Evolutionary conservation across 805 yeast species (phyloP), one percentile per base, ranked within the genome.

Genomic region (Candida tammaniensis): DNA sequence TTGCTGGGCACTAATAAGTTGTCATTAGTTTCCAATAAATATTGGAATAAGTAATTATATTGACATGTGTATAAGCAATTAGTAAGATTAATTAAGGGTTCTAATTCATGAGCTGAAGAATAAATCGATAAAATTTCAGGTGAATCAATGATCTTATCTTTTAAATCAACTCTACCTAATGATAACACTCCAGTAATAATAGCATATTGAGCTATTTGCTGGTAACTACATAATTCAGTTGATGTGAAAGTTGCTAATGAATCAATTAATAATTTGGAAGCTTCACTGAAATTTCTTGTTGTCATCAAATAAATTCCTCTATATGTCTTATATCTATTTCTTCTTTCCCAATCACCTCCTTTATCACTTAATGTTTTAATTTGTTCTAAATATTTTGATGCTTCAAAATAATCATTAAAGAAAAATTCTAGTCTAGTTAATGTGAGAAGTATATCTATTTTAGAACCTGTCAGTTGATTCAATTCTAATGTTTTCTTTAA

Each of bases 291-390:
- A 49, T 86, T 80, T 53, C 98, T 79, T 18, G 89, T 80, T 6
- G 96, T 82, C 74, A 93, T 65, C 23, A 76, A 66, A 56, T 86
- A 86, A 31, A 93, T 72, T 15, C 98, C 98, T 39, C 76, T 64
- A 61, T 93, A 93, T 5, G 97, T 86, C 68, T 93, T 93, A 70
- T 77, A 87, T 48, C 96, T 70, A 65, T 93, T 93, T 53, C 96
- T 80, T 61, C 98, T 85, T 64, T 93, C 98, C 98, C 98, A 93
- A 59, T 93, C 98, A 43, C 98, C 98, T 36, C 98, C 98, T 52
- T 87, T 85, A 51, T 91, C 98, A 51, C 93, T 87, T 56, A 86
- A 72, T 16, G 66, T 53, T 52, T 83, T 79, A 13, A 82, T 79
- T 47, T 80, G 80, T 36, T 82, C 91, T 45, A 93, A 72, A 52